These are phyloP conservation scores for Dillenia turbinata DNA, from an alignment of 164 flowering plant species.

Conservation along the genomic window DNA sequence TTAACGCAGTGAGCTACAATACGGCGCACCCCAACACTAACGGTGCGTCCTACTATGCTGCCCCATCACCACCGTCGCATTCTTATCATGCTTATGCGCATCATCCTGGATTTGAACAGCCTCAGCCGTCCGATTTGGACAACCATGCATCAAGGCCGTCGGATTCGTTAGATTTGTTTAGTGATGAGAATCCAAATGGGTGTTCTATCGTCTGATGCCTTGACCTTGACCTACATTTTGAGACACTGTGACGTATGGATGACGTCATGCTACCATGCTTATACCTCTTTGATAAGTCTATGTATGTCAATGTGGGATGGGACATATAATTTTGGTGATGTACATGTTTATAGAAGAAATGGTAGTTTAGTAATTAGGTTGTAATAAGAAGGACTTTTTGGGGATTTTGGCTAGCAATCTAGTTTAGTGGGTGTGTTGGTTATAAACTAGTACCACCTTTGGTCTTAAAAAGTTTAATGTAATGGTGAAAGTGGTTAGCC, in stretches of 20 bases:
- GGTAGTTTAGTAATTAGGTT: constrained; percentile 17
- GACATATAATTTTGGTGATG: no score
- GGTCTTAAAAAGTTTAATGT: no score
- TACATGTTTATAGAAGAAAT: background rate
- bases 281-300: constrained; percentile 16
- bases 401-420: constrained; percentile 6
- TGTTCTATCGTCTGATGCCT: constrained; percentile 52
- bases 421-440: background rate
- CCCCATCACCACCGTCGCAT: constrained; percentile 18
- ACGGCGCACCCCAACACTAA: constrained; percentile 29
- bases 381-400: constrained; percentile 2
- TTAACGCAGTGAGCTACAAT: constrained; percentile 36
- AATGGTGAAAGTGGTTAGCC: no score
- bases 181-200: constrained; percentile 63
- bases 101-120: constrained; percentile 23
- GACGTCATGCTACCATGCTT: background rate
- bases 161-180: constrained; percentile 32
- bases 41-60: constrained; percentile 17
- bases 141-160: constrained; percentile 15
- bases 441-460: background rate
- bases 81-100: constrained; percentile 22
- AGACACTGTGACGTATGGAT: background rate
- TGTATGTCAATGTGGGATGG: no score
- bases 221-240: background rate
- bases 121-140: constrained; percentile 24